These are phyloP conservation scores for Rhodotorula diobovata DNA, from an alignment of 768 basidiomycete genomes.

Conservation along the genomic window DNA sequence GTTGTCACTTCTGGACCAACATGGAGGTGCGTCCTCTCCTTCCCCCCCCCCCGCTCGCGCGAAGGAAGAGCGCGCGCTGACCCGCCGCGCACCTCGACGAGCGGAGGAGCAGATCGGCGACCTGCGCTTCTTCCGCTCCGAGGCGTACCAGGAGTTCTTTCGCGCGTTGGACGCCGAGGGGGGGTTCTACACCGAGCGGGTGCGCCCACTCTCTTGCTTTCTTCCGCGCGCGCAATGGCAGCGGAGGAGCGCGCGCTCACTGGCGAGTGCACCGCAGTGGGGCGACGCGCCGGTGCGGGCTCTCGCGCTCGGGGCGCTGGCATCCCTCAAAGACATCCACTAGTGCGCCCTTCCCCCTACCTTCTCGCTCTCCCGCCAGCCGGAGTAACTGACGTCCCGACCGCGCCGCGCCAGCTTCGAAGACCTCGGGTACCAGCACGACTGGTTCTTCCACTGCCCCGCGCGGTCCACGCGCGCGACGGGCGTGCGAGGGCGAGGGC, in stretches of 20 bases:
- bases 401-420: slow-evolving; percentile 31
- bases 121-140: slow-evolving; percentile 78
- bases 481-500: neutral
- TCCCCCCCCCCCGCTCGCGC: slow-evolving; percentile 51
- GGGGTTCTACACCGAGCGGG: slow-evolving; percentile 68
- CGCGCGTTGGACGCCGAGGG: slow-evolving; percentile 71
- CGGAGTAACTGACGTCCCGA: neutral
- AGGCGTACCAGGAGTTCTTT: slow-evolving; percentile 74
- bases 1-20: slow-evolving; percentile 30
- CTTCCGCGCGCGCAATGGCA: slow-evolving; percentile 13
- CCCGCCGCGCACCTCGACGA: no score
- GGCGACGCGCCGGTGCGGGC: slow-evolving; percentile 36
- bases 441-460: slow-evolving; percentile 39
- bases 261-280: slow-evolving; percentile 15
- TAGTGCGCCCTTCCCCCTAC: slow-evolving; percentile 19
- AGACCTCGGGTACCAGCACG: slow-evolving; percentile 41
- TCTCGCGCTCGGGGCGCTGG: slow-evolving; percentile 33
- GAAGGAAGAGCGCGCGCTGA: no score
- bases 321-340: slow-evolving; percentile 31
- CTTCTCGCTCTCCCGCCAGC: neutral
- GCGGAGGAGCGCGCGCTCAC: no score
- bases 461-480: neutral
- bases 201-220: neutral
- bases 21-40: slow-evolving; percentile 47
- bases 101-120: slow-evolving; percentile 62